Conservation (phyloP, 176 grass and related monocot genomes). For the Ampelocalamus luodianensis region DNA sequence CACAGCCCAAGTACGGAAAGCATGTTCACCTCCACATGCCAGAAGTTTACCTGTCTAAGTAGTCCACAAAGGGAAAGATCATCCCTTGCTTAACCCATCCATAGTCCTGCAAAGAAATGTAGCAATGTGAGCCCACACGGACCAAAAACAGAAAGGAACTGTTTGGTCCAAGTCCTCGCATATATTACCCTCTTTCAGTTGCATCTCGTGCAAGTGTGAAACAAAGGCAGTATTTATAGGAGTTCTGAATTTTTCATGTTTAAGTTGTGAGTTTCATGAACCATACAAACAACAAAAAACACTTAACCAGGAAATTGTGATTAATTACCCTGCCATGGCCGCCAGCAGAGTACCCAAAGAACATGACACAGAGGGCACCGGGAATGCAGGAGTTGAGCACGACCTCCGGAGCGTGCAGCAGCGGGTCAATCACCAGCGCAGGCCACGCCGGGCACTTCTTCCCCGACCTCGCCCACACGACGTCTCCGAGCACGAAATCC, state of each 20-base stretch:
- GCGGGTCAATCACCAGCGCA: conserved; percentile 79
- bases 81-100: conserved; percentile 89
- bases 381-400: conserved; percentile 85
- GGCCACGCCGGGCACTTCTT: conserved; percentile 85
- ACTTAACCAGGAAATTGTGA: neutral
- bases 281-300: neutral
- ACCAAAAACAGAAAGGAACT: neutral
- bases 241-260: neutral
- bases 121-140: neutral
- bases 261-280: neutral
- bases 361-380: conserved; percentile 84
- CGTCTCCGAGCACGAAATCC: conserved; percentile 78
- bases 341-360: conserved; percentile 62
- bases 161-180: neutral
- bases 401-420: conserved; percentile 62
- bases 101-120: conserved; percentile 62
- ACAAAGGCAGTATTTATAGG: neutral
- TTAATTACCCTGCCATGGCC: conserved; percentile 67
- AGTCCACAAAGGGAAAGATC: conserved; percentile 84
- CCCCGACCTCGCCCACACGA: conserved; percentile 78
- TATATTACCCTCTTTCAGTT: neutral
- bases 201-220: neutral
- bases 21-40: neutral
- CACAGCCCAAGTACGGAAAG: neutral
- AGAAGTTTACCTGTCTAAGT: conserved; percentile 65